These are phyloP conservation scores for Butyriboletus appendiculatus DNA, from an alignment of 1,284 basidiomycete genomes.

Conservation along the genomic window DNA sequence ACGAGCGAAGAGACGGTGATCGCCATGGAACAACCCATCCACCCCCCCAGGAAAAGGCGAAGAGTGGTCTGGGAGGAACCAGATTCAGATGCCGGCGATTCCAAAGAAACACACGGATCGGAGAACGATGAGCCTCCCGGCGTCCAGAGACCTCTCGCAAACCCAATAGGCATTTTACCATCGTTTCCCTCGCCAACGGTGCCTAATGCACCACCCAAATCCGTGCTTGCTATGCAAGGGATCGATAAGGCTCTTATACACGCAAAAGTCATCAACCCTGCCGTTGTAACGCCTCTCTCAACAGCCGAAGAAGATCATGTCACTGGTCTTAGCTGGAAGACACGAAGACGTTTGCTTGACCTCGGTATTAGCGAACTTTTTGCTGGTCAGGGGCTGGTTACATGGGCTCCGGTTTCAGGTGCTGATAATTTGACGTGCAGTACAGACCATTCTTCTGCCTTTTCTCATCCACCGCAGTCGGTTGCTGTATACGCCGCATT, in stretches of 20 bases:
- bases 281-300: slow-evolving; percentile 48
- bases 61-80: slow-evolving; percentile 8
- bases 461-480: slow-evolving; percentile 59
- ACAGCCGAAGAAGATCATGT: slow-evolving; percentile 42
- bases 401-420: neutral
- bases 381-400: slow-evolving; percentile 61
- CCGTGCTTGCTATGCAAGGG: slow-evolving; percentile 70
- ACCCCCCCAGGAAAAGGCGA: slow-evolving; percentile 20
- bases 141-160: slow-evolving; percentile 2
- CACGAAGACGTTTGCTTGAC: slow-evolving; percentile 64
- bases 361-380: slow-evolving; percentile 83
- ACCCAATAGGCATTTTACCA: slow-evolving; percentile 43
- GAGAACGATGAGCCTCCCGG: neutral
- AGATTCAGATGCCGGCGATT: neutral
- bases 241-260: slow-evolving; percentile 73
- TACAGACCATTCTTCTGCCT: slow-evolving; percentile 83
- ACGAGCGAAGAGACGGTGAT: neutral
- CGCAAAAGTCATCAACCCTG: slow-evolving; percentile 72
- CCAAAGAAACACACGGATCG: neutral
- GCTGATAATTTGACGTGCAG: slow-evolving; percentile 40
- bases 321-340: slow-evolving; percentile 61
- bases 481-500: slow-evolving; percentile 69
- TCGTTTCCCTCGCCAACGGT: slow-evolving; percentile 72
- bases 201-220: slow-evolving; percentile 60
- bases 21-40: neutral